These are phyloP conservation scores for Teratosphaeria nubilosa DNA, from an alignment of 2,329 filamentous ascomycete species.

Conservation along the genomic window DNA sequence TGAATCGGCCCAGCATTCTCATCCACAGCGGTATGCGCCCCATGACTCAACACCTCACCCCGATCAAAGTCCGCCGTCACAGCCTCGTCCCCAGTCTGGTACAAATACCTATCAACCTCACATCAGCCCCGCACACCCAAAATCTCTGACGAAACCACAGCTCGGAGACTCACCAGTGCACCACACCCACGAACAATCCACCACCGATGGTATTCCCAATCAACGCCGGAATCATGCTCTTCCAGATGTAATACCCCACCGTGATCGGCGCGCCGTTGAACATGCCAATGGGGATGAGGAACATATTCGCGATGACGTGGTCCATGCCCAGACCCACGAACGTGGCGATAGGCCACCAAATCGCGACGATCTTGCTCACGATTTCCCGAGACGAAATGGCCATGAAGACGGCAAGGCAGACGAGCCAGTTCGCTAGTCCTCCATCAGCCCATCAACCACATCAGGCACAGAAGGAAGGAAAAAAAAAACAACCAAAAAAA, in stretches of 20 bases:
- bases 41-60: neutral
- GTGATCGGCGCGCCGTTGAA: slow-evolving; percentile 38
- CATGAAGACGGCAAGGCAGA: slow-evolving; percentile 38
- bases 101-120: neutral
- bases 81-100: neutral
- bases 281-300: slow-evolving; percentile 37
- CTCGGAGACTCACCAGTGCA: slow-evolving; percentile 32
- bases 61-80: neutral
- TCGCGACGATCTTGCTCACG: slow-evolving; percentile 43
- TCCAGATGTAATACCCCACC: slow-evolving; percentile 47
- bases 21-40: neutral
- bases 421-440: slow-evolving; percentile 46
- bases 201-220: slow-evolving; percentile 48
- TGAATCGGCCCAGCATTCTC: neutral
- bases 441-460: too few species aligned
- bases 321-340: slow-evolving; percentile 40
- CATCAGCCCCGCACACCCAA: neutral
- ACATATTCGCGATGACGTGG: slow-evolving; percentile 48
- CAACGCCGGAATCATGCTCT: slow-evolving; percentile 44
- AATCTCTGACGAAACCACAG: neutral
- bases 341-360: slow-evolving; percentile 48
- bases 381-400: slow-evolving; percentile 40
- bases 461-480: too few species aligned
- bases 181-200: slow-evolving; percentile 40
- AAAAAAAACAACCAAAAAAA: too few species aligned